Conservation (phyloP, 768 basidiomycete species). For the Leccinum obscurum region DNA sequence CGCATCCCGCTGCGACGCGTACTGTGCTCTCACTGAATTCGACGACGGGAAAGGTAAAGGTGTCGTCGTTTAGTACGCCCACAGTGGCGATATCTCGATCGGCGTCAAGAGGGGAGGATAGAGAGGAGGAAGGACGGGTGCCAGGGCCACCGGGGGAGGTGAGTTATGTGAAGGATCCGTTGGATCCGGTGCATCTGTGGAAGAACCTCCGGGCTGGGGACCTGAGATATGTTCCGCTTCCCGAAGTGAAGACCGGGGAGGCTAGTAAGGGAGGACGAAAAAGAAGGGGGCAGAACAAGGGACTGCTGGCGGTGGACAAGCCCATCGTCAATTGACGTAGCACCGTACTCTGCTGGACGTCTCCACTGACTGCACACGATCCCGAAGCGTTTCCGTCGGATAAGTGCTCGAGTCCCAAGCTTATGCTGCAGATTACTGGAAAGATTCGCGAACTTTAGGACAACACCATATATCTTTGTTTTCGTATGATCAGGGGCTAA, state of each 20-base stretch:
- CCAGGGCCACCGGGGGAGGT: slow-evolving; percentile 40
- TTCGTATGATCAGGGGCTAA: too few relatives aligned
- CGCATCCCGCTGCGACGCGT: slow-evolving; percentile 39
- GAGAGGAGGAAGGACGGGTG: slow-evolving; percentile 41
- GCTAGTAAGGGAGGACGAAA: slow-evolving; percentile 1
- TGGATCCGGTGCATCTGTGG: slow-evolving; percentile 42
- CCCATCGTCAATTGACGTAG: neutral
- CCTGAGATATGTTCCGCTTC: slow-evolving; percentile 39
- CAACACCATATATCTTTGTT: too few relatives aligned
- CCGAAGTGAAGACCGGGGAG: slow-evolving; percentile 4
- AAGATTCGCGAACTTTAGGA: slow-evolving; percentile 15
- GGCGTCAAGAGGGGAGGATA: slow-evolving; percentile 36
- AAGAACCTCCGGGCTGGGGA: slow-evolving; percentile 38
- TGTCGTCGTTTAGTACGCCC: slow-evolving; percentile 51
- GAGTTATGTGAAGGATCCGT: slow-evolving; percentile 31
- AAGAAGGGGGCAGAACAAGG: slow-evolving; percentile 1
- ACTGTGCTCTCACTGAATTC: slow-evolving; percentile 61
- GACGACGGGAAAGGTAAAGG: slow-evolving; percentile 49
- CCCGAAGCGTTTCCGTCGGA: too few relatives aligned
- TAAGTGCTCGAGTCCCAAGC: too few relatives aligned
- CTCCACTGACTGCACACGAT: too few relatives aligned
- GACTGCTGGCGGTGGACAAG: neutral
- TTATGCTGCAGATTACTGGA: too few relatives aligned
- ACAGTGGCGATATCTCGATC: slow-evolving; percentile 34
- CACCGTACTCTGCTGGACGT: too few relatives aligned